Percentiles rank a stretch among this genome's conserved stretches.
phyloP scores from a whole-genome alignment of 2,329 filamentous ascomycete genomes.

The Hymenoscyphus salicellus region DNA sequence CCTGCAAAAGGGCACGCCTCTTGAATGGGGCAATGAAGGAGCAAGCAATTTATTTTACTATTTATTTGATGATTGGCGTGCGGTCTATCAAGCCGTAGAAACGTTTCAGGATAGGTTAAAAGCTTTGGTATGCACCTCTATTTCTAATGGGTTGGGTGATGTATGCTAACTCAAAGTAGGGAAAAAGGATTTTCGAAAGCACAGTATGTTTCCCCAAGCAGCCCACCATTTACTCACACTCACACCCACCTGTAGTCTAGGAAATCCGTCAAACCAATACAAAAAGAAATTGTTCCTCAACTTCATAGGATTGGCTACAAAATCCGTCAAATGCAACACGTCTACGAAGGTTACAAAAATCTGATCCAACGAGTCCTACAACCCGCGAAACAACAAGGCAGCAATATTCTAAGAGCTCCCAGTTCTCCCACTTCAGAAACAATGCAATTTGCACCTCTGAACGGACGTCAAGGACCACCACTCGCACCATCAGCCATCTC shows the following conservation, averaged over 20 bases:
- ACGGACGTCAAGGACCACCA: slow-evolving; percentile 27
- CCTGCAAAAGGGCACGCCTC: slow-evolving; percentile 33
- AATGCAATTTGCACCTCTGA: slow-evolving; percentile 32
- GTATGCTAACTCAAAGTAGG: slow-evolving; percentile 15
- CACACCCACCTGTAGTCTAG: slow-evolving; percentile 28
- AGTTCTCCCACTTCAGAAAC: neutral
- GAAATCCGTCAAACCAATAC: slow-evolving; percentile 40
- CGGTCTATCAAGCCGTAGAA: slow-evolving; percentile 55
- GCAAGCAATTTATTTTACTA: slow-evolving; percentile 64
- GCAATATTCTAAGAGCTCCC: neutral
- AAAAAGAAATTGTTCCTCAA: slow-evolving; percentile 52
- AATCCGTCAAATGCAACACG: slow-evolving; percentile 56
- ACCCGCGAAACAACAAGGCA: slow-evolving; percentile 13
- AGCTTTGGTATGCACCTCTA: slow-evolving; percentile 43
- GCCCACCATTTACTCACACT: neutral
- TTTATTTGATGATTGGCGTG: slow-evolving; percentile 63
- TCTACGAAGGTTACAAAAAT: slow-evolving; percentile 59
- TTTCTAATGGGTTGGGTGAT: neutral
- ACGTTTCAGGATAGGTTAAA: slow-evolving; percentile 46
- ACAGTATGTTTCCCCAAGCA: slow-evolving; percentile 21
- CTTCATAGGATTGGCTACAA: slow-evolving; percentile 60
- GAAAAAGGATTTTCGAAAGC: slow-evolving; percentile 30
- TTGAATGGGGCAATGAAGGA: slow-evolving; percentile 43
- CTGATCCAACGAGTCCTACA: slow-evolving; percentile 57
- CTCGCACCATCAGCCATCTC: slow-evolving; percentile 48